Percentiles rank a stretch among this genome's conserved stretches.
Conservation (phyloP, 2,329 filamentous ascomycete genomes). For the Dryadomyces sulphureus region DNA sequence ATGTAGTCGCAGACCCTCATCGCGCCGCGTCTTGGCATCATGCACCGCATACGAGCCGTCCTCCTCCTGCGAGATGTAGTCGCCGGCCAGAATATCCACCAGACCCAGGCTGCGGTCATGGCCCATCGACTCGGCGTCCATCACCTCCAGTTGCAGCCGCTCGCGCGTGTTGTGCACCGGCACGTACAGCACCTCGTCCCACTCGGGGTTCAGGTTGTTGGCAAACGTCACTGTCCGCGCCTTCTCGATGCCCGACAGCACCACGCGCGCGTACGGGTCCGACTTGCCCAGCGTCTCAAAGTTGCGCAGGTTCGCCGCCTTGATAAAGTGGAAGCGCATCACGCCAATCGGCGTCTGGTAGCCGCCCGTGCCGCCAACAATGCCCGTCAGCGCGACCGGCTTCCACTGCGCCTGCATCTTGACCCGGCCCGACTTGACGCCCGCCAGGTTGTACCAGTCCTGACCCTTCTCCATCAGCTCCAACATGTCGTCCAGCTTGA, state of each 20-base stretch:
- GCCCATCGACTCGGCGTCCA: slow-evolving; percentile 88
- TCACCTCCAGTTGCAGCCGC: slow-evolving; percentile 77
- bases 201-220: slow-evolving; percentile 90
- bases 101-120: slow-evolving; percentile 80
- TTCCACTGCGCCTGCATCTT: slow-evolving; percentile 94
- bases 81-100: slow-evolving; percentile 59
- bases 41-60: slow-evolving; percentile 68
- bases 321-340: slow-evolving; percentile 83
- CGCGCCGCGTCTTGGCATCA: slow-evolving; percentile 55
- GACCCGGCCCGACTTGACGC: slow-evolving; percentile 66
- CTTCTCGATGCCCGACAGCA: slow-evolving; percentile 82
- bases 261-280: slow-evolving; percentile 79
- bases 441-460: slow-evolving; percentile 86
- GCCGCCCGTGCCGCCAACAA: slow-evolving; percentile 63
- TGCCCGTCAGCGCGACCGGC: slow-evolving; percentile 73
- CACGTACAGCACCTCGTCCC: slow-evolving; percentile 90
- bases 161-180: slow-evolving; percentile 77
- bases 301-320: slow-evolving; percentile 71
- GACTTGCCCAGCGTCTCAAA: slow-evolving; percentile 93
- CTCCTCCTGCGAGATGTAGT: slow-evolving; percentile 67
- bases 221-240: slow-evolving; percentile 88
- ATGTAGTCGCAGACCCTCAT: slow-evolving; percentile 58
- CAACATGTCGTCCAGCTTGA: slow-evolving; percentile 87
- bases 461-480: slow-evolving; percentile 84
- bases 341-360: slow-evolving; percentile 92